Base-by-base conservation (phyloP, 176 grass and related monocot species). In the Oryza rufipogon region DNA sequence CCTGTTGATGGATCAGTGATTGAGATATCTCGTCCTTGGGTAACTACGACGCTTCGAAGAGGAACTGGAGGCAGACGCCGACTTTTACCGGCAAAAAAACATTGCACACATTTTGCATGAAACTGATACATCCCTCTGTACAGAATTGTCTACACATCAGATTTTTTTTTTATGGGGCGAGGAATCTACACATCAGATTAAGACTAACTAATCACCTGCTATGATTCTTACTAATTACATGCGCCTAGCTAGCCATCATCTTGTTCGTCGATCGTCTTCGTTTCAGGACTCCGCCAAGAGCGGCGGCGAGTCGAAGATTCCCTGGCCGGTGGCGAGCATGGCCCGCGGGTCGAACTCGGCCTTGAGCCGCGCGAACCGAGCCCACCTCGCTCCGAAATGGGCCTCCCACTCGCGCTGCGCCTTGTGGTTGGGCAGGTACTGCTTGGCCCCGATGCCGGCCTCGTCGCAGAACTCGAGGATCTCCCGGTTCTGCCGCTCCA, bases 341-440 rank as follows among this genome's bases (percentile, higher is more conserved):
- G 68, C 88, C 81, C 89, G 68, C 0, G 93, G 93, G 22, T 99
- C 96, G 75, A 80, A 99, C 70, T 86, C 34, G 32, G 84, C 83
- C 75, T 99, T 99, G 36, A 85, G 89, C 32, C 58, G n/a, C 2
- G 76, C 3, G 83, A 99, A 94, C 1, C 71, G 66, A 9, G 46
- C 84, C 96, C 96, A 99, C 20, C 86, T 82, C 44, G 58, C 42
- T 16, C 93, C 96, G 77, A 99, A 99, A 82, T 99, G 96, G 6
- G 52, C 73, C 23, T 14, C 88, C 96, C 96, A 99, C 42, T 94
- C 96, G 67, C 9, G 20, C 68, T 67, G 91, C 28, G 83, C 82
- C 83, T 86, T 85, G 81, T 99, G 85, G 81, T 89, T 87, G 19
- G 96, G 93, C 39, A 99, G 92, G 74, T 99, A 99, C 69, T 99